Conservation (phyloP, 257 asterid species). For the Leptodermis oblonga region DNA sequence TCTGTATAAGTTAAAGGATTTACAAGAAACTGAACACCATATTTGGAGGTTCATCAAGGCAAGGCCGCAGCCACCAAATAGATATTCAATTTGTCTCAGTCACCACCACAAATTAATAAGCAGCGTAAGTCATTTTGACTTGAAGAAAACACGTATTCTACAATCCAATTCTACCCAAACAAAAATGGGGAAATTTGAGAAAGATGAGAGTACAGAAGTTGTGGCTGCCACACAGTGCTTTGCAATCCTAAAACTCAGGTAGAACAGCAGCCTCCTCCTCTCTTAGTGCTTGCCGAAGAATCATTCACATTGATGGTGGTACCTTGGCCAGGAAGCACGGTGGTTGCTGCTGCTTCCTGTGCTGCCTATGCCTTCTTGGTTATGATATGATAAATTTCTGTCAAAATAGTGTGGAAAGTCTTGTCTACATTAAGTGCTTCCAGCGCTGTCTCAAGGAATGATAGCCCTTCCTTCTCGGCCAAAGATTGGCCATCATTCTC, state of each 20-base stretch:
- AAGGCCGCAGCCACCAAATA: no score
- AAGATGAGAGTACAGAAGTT: constrained; percentile 20
- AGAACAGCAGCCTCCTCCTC: constrained; percentile 81
- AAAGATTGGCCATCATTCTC: constrained; percentile 60
- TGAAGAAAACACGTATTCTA: constrained; percentile 28
- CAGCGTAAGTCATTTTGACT: background rate
- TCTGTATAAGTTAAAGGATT: no score
- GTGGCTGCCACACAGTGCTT: no score
- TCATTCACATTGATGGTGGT: constrained; percentile 60
- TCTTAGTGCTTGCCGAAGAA: constrained; percentile 43
- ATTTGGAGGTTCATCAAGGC: no score
- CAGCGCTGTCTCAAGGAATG: constrained; percentile 73
- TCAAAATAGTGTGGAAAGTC: constrained; percentile 66
- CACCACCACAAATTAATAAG: background rate
- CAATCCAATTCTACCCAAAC: constrained; percentile 25
- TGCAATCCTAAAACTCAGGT: no score
- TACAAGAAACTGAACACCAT: no score
- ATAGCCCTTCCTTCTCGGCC: constrained; percentile 83
- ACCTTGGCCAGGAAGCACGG: constrained; percentile 58
- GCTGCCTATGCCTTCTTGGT: constrained; percentile 87
- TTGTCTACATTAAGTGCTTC: constrained; percentile 65
- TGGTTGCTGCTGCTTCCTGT: constrained; percentile 59
- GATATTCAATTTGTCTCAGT: background rate
- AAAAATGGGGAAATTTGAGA: constrained; percentile 16
- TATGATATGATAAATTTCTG: constrained; percentile 59